Evolutionary conservation across 2,329 filamentous ascomycete genomes (phyloP).

Genomic region (Cordyceps cateniannulata): DNA sequence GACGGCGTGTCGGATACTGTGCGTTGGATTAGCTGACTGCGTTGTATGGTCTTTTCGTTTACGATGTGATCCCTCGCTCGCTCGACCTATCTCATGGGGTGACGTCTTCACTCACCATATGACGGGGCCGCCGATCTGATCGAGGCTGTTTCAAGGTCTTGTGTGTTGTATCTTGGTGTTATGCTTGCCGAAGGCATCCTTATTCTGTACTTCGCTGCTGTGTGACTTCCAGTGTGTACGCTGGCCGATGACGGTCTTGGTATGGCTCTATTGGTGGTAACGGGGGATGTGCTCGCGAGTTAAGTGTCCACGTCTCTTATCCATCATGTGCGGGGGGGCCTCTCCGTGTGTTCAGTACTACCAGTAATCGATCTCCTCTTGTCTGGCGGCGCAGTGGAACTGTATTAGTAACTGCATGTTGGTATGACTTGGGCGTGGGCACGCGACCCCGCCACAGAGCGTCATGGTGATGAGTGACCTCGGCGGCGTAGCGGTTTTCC

Average conservation of each 20-base stretch:
- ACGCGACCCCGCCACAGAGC: slow-evolving; percentile 9
- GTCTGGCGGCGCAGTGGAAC: slow-evolving; percentile 23
- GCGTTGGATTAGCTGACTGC: neutral
- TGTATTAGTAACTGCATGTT: neutral
- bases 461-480: neutral
- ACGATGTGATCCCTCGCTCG: neutral
- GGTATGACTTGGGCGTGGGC: slow-evolving; percentile 1
- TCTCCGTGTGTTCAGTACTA: neutral
- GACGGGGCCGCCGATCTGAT: slow-evolving; percentile 63
- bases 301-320: neutral
- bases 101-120: slow-evolving; percentile 45
- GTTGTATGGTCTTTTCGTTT: neutral
- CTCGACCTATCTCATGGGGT: neutral
- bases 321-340: neutral
- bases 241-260: neutral
- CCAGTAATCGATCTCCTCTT: neutral
- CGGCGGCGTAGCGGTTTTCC: neutral
- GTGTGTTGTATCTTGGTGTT: slow-evolving; percentile 31
- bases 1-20: slow-evolving; percentile 58
- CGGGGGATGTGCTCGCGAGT: neutral
- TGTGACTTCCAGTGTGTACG: neutral
- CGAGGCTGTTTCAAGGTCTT: slow-evolving; percentile 62
- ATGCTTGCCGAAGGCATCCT: slow-evolving; percentile 17
- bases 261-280: neutral
- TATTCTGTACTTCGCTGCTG: neutral